Base-by-base conservation (phyloP, 495 filamentous ascomycete species). In the Elasticomyces elasticus region DNA sequence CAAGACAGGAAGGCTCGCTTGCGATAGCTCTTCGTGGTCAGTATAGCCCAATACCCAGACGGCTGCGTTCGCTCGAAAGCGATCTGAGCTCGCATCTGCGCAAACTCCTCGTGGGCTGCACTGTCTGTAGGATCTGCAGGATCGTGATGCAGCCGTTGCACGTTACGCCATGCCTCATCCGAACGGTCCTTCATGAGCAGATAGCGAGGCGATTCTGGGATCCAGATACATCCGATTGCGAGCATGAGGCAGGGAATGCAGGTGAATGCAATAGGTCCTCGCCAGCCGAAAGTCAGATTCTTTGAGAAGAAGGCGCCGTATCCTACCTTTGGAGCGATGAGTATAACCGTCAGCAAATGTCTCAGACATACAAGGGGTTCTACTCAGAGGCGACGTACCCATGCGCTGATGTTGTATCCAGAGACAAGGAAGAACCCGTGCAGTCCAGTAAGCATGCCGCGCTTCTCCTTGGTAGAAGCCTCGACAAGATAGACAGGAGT, bases 261-360 rank as follows among this genome's bases (percentile, higher is more conserved):
- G 62, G 85, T 82, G 19, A 85, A 60, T 10, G 65, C 77, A 48
- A 84, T 81, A n/a, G 82, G 82, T 35, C 85, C 84, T 37, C 82
- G 76, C 72, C 85, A 86, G 10, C 80, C 82, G 52, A 64, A 89
- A 76, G 62, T 79, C 81, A 1, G 83, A 79, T 1, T 84, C 84
- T 44, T 86, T 61, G 68, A 87, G 74, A 59, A 89, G 68, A 68
- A 81, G 81, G 49, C 84, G 78, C 48, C 81, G 83, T 64, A 84
- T 74, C 67, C 76, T 80, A 72, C 31, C n/a, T n/a, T n/a, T n/a
- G n/a, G n/a, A n/a, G n/a, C n/a, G n/a, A n/a, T n/a, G n/a, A n/a
- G 35, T 40, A 2, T 12, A 40, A 40, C 35, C 4, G 13, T 40
- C 12, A 40, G 35, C 35, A 40, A n/a, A n/a, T n/a, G n/a, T n/a